Evolutionary conservation across 441 rosid genomes (phyloP), one percentile per base, ranked within the genome.

Genomic region (Pelargonium exstipulatum): DNA sequence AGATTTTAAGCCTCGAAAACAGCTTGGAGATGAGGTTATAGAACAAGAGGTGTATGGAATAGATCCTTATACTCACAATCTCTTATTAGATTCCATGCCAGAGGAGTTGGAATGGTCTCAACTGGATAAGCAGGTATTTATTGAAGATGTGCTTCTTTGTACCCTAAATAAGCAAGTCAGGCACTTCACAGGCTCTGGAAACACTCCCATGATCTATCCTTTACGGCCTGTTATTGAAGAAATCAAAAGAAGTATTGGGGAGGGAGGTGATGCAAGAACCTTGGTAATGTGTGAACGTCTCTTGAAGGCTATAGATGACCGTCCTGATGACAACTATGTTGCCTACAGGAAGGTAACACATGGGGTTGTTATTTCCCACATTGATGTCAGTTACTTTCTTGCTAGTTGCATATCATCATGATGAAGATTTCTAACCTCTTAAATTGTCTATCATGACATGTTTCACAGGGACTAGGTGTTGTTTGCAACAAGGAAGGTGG

Each of bases 11-110:
- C 99, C 98, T 68, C 86, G 99, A 76, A 95, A 95, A 80, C 82
- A 78, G 78, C 96, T 86, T 67, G 99, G 98, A 57, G 80, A 83
- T 73, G 92, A 92, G 81, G 99, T 95, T 76, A 62, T 95, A 69
- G 99, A 95, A 75, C 99, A 95, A 79, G 99, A 95, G 83, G 99
- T 95, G 63, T 95, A 95, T 85, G 99, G 99, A 74, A 90, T 95
- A 73, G 99, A 95, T 85, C 99, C 99, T 18, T 93, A 87, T 78
- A 91, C 98, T 20, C 96, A 95, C 71, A 95, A 95, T 82, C 98
- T 95, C 35, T 80, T 95, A 75, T 96, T 95, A 73, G 99, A 95
- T 80, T 95, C 99, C 67, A 92, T 95, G 97, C 97, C 99, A 4
- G 89, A 85, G 73, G 98, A 91, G 76, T 78, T 84, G 83, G 94